Evolutionary conservation across 441 rosid species (phyloP), one percentile per base, ranked within the genome.

Genomic region (Pelargonium cotyledonis): DNA sequence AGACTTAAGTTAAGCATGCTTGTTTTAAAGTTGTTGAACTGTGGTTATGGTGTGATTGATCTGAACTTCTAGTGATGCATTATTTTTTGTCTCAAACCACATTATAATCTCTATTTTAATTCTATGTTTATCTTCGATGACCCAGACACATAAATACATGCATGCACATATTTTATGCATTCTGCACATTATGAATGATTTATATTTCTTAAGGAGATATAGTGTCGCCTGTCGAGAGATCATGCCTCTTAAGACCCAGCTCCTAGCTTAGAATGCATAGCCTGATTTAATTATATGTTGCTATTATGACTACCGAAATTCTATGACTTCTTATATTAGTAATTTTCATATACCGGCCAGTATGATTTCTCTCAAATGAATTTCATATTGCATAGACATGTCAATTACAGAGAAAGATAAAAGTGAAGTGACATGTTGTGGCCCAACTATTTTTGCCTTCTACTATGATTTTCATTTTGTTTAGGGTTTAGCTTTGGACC

Each of bases 401-500:
- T 19, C 61, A 55, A 55, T 55, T 55, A 5, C 23, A 6, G 21
- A 16, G 16, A 55, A 15, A 55, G 61, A 21, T 55, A 6, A 18
- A 55, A 55, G 23, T 55, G 7, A 55, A 55, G 9, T 55, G 61
- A 9, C 8, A 55, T 55, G 23, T 55, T 53, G 19, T 53, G 23
- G 61, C 61, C 61, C 61, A 55, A 55, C 16, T 55, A 55, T 55
- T 55, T 29, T 46, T 55, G 19, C 61, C 3, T 55, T 55, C 23
- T 55, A n/a, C 61, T 55, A 8, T 55, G 23, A 55, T 15, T 16
- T 31, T 60, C 65, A 16, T 47, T 14, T 75, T 40, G 44, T 78
- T 65, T 73, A 76, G 78, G 75, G 70, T 68, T 79, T 71, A 67
- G 71, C 73, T 78, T 67, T 76, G 72, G 80, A 81, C 78, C 81